Percentiles rank a stretch among this genome's conserved stretches.
Conservation (phyloP, 805 yeast species). For the Ogataea angusta region DNA sequence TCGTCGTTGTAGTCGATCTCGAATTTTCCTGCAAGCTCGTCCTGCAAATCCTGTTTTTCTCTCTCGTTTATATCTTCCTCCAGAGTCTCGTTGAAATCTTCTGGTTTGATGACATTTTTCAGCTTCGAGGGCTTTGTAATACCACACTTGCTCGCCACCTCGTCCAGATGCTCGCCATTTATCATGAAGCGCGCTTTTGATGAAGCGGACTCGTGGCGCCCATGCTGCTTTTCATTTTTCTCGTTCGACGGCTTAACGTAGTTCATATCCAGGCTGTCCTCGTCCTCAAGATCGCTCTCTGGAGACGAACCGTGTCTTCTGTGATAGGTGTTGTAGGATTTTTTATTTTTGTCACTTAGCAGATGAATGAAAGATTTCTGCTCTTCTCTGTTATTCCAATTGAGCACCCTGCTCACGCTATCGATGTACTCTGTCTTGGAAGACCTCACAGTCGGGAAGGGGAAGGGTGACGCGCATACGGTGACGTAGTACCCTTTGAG, state of each 20-base stretch:
- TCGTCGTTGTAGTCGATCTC: slow-evolving; percentile 35
- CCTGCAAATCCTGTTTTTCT: slow-evolving; percentile 10
- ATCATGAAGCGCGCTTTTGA: slow-evolving; percentile 7
- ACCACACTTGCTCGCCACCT: neutral
- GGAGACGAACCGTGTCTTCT: slow-evolving; percentile 17
- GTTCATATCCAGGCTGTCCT: slow-evolving; percentile 18
- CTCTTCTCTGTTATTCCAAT: slow-evolving; percentile 90
- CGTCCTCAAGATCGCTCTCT: slow-evolving; percentile 23
- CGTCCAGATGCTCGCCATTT: slow-evolving; percentile 4
- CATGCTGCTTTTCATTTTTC: neutral
- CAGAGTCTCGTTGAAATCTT: slow-evolving; percentile 5
- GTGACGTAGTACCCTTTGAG: slow-evolving; percentile 81
- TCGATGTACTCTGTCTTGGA: slow-evolving; percentile 77
- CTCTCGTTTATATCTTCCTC: slow-evolving; percentile 7
- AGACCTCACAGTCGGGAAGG: slow-evolving; percentile 88
- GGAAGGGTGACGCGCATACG: slow-evolving; percentile 80
- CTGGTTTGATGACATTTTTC: slow-evolving; percentile 11
- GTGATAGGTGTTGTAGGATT: slow-evolving; percentile 35
- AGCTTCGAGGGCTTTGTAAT: slow-evolving; percentile 23
- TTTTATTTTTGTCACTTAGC: slow-evolving; percentile 54
- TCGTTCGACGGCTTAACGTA: neutral
- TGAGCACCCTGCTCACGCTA: slow-evolving; percentile 77
- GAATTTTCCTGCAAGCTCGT: slow-evolving; percentile 16
- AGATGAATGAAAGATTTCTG: slow-evolving; percentile 76
- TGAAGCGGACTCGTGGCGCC: neutral